Percentiles rank a stretch among this genome's conserved stretches.
phyloP scores from a whole-genome alignment of 768 basidiomycete genomes.

The Leccinum obscurum region DNA sequence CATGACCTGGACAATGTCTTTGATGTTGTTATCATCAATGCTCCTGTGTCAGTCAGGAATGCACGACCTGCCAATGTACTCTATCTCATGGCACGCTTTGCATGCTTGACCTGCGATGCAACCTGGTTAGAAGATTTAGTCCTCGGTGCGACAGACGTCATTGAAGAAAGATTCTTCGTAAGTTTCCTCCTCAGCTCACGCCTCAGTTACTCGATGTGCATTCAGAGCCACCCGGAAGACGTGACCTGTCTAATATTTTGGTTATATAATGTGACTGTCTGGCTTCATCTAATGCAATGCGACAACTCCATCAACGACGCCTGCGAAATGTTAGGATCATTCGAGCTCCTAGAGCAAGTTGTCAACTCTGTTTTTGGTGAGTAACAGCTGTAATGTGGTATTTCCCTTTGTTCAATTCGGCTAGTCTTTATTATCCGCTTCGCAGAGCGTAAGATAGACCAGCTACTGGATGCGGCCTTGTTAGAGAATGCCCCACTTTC shows the following conservation, averaged over 20 bases:
- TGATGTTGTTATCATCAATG: constrained; percentile 77
- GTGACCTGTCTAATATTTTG: constrained; percentile 88
- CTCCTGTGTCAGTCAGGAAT: constrained; percentile 68
- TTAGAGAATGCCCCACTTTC: constrained; percentile 82
- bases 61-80: constrained; percentile 88
- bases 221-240: constrained; percentile 80
- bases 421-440: constrained; percentile 94
- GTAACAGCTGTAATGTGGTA: constrained; percentile 13
- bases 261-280: constrained; percentile 88
- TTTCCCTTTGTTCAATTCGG: constrained; percentile 3
- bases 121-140: constrained; percentile 93
- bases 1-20: constrained; percentile 75
- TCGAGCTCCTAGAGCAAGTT: constrained; percentile 86
- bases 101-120: constrained; percentile 86
- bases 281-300: constrained; percentile 89
- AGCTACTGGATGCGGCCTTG: constrained; percentile 76
- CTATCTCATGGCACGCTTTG: constrained; percentile 90
- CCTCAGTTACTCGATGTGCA: constrained; percentile 14
- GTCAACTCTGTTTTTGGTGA: constrained; percentile 93
- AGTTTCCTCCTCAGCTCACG: constrained; percentile 35
- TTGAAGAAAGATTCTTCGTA: constrained; percentile 92
- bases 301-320: constrained; percentile 75
- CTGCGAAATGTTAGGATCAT: constrained; percentile 82
- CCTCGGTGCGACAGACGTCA: constrained; percentile 85
- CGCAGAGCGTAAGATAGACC: constrained; percentile 86